Percentiles rank a stretch among this genome's conserved stretches.
These are phyloP conservation scores for Colletotrichum orbiculare DNA, from an alignment of 2,329 filamentous ascomycete species.

Conservation along the genomic window DNA sequence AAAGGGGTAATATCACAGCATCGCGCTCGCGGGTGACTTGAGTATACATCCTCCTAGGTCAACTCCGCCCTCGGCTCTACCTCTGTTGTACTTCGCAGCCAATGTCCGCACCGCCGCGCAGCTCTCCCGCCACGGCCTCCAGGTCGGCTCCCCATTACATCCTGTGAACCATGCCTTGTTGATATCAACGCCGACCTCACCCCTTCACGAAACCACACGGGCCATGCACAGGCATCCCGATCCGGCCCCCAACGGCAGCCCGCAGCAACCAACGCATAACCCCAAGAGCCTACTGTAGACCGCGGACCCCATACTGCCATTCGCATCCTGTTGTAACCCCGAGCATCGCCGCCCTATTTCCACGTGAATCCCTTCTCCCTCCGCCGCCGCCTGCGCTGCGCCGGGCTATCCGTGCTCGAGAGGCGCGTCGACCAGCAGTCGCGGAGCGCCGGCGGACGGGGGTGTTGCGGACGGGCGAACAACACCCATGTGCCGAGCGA, in stretches of 20 bases:
- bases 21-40: constrained; percentile 8
- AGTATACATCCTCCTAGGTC: constrained; percentile 11
- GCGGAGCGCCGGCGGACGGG: no score
- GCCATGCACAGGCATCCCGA: not conserved
- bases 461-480: no score
- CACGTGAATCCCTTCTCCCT: constrained; percentile 17
- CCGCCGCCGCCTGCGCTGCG: not conserved
- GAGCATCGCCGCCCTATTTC: constrained; percentile 10
- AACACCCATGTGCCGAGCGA: no score
- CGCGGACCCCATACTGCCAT: not conserved
- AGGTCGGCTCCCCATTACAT: not conserved
- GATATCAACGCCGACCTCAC: not conserved
- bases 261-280: not conserved
- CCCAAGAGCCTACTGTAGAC: no score
- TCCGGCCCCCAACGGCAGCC: not conserved
- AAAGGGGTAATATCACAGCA: constrained; percentile 14
- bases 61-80: constrained; percentile 5
- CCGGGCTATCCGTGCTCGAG: not conserved
- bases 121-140: not conserved
- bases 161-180: not conserved
- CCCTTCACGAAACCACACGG: not conserved
- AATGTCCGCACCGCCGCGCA: constrained; percentile 12
- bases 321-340: not conserved
- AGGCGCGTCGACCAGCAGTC: no score
- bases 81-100: constrained; percentile 2